Conservation (phyloP, 805 yeast species). For the Saccharomycopsis selenospora region DNA sequence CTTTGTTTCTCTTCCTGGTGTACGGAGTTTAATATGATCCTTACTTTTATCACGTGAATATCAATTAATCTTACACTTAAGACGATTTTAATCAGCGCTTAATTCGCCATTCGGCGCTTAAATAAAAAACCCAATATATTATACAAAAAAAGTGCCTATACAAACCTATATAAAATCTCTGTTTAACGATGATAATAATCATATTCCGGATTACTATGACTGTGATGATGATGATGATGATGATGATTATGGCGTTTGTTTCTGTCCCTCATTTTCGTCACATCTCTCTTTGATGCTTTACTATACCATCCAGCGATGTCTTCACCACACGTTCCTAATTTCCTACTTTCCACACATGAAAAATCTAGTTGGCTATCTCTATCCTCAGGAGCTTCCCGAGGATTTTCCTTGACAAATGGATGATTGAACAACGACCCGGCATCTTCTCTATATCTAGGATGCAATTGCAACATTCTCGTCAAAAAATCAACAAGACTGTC, state of each 20-base stretch:
- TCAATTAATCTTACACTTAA: too few species aligned
- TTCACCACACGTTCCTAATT: constrained; percentile 25
- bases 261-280: background rate
- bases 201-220: background rate
- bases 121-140: too few species aligned
- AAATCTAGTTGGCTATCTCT: constrained; percentile 2
- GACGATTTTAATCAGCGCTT: too few species aligned
- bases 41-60: too few species aligned
- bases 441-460: constrained; percentile 45
- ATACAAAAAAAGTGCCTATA: too few species aligned
- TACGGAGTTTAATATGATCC: too few species aligned
- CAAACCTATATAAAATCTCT: too few species aligned
- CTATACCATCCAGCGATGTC: constrained; percentile 26
- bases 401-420: constrained; percentile 42
- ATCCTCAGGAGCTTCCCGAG: constrained; percentile 7
- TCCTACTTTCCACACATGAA: too few species aligned
- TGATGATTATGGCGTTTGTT: background rate
- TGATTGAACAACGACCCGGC: constrained; percentile 47
- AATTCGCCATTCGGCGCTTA: too few species aligned
- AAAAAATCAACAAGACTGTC: constrained; percentile 40
- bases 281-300: constrained; percentile 2
- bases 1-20: too few species aligned
- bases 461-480: constrained; percentile 41
- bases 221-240: too few species aligned
- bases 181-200: background rate